These are phyloP conservation scores for Yamadazyma diospyri DNA, from an alignment of 1,139 yeast species.

Conservation along the genomic window DNA sequence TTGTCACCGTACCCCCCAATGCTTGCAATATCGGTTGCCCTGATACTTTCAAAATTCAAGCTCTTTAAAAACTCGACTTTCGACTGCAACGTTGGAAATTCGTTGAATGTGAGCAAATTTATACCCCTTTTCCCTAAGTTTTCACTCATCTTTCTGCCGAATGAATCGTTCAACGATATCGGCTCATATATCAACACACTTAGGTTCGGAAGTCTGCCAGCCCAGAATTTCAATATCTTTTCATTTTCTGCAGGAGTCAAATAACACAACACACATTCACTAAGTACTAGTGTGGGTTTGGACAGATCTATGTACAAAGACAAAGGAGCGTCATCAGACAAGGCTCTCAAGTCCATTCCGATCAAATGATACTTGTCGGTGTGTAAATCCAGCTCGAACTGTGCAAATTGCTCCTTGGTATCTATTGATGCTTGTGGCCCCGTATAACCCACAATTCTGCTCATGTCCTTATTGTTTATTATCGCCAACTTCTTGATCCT, in stretches of 20 bases:
- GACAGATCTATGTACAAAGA: constrained; percentile 24
- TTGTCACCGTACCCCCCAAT: constrained; percentile 49
- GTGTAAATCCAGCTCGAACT: constrained; percentile 30
- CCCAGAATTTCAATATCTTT: constrained; percentile 44
- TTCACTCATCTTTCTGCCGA: constrained; percentile 78
- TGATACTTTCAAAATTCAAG: constrained; percentile 22
- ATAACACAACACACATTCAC: constrained; percentile 92
- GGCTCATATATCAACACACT: constrained; percentile 78
- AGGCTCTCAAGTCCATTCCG: constrained; percentile 52
- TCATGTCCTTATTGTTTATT: constrained; percentile 22
- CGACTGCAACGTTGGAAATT: constrained; percentile 41
- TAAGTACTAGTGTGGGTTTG: constrained; percentile 67
- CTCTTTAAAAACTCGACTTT: constrained; percentile 30
- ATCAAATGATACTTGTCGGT: constrained; percentile 50
- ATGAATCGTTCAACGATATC: constrained; percentile 65
- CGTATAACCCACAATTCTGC: constrained; percentile 15
- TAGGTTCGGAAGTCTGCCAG: constrained; percentile 20
- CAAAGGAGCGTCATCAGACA: constrained; percentile 11
- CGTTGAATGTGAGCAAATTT: constrained; percentile 53
- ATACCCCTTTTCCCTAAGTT: constrained; percentile 72
- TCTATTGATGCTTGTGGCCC: constrained; percentile 11
- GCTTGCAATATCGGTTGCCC: constrained; percentile 54
- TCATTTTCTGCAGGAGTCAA: constrained; percentile 57
- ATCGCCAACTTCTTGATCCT: constrained; percentile 60
- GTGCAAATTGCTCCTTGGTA: constrained; percentile 22